Conservation (phyloP, 495 filamentous ascomycete species). For the Penicillium paradoxum region DNA sequence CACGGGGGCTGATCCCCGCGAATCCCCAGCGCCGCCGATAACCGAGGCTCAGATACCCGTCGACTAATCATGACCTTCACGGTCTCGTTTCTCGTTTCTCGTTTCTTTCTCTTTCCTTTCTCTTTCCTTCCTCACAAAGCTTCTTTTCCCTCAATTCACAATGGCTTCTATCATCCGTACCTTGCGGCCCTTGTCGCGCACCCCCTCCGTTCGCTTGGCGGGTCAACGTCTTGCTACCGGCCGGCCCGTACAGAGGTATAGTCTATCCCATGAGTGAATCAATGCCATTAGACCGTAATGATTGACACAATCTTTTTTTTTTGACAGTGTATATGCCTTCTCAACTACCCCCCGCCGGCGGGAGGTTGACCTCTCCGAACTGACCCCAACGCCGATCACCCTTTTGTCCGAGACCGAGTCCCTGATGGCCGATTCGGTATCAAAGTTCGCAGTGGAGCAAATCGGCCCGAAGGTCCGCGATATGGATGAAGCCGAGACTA, state of each 20-base stretch:
- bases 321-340: slow-evolving; percentile 55
- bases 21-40: slow-evolving; percentile 31
- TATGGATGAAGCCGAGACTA: slow-evolving; percentile 95
- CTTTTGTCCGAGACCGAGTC: slow-evolving; percentile 88
- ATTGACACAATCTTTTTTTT: neutral
- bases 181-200: slow-evolving; percentile 63
- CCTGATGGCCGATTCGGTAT: slow-evolving; percentile 82
- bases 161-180: slow-evolving; percentile 70
- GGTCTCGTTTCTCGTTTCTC: slow-evolving; percentile 4
- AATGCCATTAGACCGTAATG: neutral
- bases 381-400: slow-evolving; percentile 88
- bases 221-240: slow-evolving; percentile 36
- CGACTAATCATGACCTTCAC: slow-evolving; percentile 29
- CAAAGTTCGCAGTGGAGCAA: slow-evolving; percentile 82
- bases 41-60: slow-evolving; percentile 37
- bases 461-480: slow-evolving; percentile 90
- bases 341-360: slow-evolving; percentile 62
- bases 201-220: slow-evolving; percentile 43
- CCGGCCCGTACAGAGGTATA: slow-evolving; percentile 44
- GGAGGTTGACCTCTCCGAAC: slow-evolving; percentile 57
- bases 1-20: slow-evolving; percentile 11
- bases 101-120: slow-evolving; percentile 6
- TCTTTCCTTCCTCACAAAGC: slow-evolving; percentile 3
- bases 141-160: slow-evolving; percentile 14
- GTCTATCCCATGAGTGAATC: neutral